Base-by-base conservation (phyloP, 352 stramenopile genomes). In the Plasmopara halstedii region DNA sequence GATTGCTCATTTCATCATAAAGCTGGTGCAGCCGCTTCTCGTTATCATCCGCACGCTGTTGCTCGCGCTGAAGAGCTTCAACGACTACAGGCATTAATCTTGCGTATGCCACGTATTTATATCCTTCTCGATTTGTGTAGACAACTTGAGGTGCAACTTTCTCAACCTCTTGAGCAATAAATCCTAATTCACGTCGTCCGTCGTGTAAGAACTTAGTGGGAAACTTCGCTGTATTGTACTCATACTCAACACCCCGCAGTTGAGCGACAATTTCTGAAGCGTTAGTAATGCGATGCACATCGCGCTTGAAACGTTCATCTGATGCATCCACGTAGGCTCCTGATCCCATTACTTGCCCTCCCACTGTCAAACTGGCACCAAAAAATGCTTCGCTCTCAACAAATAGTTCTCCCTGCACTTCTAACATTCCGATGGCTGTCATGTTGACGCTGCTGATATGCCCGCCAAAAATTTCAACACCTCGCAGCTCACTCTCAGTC, bases 281-380 rank as follows among this genome's bases (percentile, higher is more conserved):
- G 29, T 82, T 58, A 17, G 7, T 22, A n/a, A 86, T 74, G 4
- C 62, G 42, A 15, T 59, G 51, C 15, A 95, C 55, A 34, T 90
- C 64, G 6, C 37, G 42, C 62, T 96, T 96, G 54, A 95, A 94
- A n/a, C 87, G 74, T 44, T 45, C 62, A 45, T 96, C 87, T 0
- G 81, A 95, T n/a, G 88, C 72, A 46, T 96, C 87, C 7, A 96
- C 74, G 46, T 96, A 96, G 1, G 87, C 84, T 6, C 87, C 87
- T 2, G 83, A 94, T 23, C 85, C 85, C 65, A 96, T 89, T 15
- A 96, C 85, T 45, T 86, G 80, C 5, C 87, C 87, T 46, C 85
- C 76, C 11, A 96, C 84, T 5, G 69, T 90, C 53, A 96, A 75
- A 8, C 77, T 68, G 8, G 81, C 73, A 15, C 86, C 84, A 21